Percentiles rank a stretch among this genome's conserved stretches.
These are phyloP conservation scores for Fusarium sp. DNA, from an alignment of 2,329 filamentous ascomycete species.

Conservation along the genomic window DNA sequence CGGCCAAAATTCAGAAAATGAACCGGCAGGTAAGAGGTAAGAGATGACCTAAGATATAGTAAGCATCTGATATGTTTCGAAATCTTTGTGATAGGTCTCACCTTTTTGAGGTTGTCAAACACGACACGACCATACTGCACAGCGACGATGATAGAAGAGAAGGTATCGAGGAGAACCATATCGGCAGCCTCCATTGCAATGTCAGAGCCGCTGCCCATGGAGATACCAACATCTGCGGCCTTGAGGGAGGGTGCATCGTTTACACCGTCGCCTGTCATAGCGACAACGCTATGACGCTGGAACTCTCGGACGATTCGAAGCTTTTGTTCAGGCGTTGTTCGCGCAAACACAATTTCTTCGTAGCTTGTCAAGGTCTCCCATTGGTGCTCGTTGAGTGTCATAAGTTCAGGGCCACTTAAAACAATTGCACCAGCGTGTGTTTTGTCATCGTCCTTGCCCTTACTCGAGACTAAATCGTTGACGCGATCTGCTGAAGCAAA, in stretches of 20 bases:
- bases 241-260: slow-evolving; percentile 87
- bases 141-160: slow-evolving; percentile 77
- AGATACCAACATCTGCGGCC: slow-evolving; percentile 84
- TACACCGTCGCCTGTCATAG: slow-evolving; percentile 88
- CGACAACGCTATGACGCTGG: slow-evolving; percentile 75
- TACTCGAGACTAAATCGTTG: accelerated
- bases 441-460: background rate
- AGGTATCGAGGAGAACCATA: slow-evolving; percentile 83
- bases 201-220: slow-evolving; percentile 82
- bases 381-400: slow-evolving; percentile 72
- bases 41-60: slow-evolving; percentile 40
- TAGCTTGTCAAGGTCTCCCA: slow-evolving; percentile 75
- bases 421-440: slow-evolving; percentile 63
- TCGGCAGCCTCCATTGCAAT: slow-evolving; percentile 84
- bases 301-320: slow-evolving; percentile 82
- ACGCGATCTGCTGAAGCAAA: slow-evolving; percentile 21
- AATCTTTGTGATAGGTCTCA: accelerated
- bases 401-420: slow-evolving; percentile 73
- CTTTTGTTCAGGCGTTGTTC: slow-evolving; percentile 83
- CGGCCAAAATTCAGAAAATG: slow-evolving; percentile 81
- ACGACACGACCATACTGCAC: slow-evolving; percentile 78
- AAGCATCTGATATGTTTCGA: background rate
- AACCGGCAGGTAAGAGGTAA: slow-evolving; percentile 79
- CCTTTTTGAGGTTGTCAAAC: slow-evolving; percentile 83
- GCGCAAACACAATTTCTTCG: slow-evolving; percentile 77